Evolutionary conservation across 495 filamentous ascomycete species (phyloP), one percentile per base, ranked within the genome.

Genomic region (Filosporella fistucella): DNA sequence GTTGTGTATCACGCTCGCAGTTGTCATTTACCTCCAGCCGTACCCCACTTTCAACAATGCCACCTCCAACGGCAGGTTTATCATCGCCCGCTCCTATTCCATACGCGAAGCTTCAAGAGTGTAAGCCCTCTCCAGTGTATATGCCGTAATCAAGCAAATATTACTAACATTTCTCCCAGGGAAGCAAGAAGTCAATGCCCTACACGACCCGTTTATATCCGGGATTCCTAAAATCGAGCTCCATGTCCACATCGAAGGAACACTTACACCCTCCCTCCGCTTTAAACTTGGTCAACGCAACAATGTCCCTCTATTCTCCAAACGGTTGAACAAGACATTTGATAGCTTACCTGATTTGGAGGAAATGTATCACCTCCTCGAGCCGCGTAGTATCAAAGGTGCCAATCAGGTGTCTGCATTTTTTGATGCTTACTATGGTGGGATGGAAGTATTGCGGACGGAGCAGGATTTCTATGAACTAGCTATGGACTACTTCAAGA

Each of bases 231-330:
- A 87, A 70, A 80, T 76, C 61, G 86, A 89, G 54, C 85, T 88
- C 59, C 86, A 91, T 60, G 73, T 89, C 48, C 86, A 89, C 54
- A 67, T 89, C 3, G 84, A 87, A 59, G 85, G 85, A 37, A 78
- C 80, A n/a, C 68, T 90, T 14, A 75, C 75, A 18, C 81, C 84
- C 9, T 63, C 70, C 33, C 67, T 86, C 13, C 79, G 88, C 48
- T 89, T 88, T 66, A 46, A 68, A 18, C 77, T 90, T 23, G 81
- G 84, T 1, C 58, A 64, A 13, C 75, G 74, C 49, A 86, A 89
- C 65, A 56, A 60, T 12, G 72, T 89, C 40, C 20, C 66, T 1
- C 71, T 89, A 11, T 80, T 24, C 12, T 25, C 21, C 10, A 11
- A 3, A 13, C 20, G 34, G 3, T 7, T 37, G 8, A 33, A 41